phyloP scores from a whole-genome alignment of 2,329 filamentous ascomycete species.

The Myriosclerotinia scirpicola region DNA sequence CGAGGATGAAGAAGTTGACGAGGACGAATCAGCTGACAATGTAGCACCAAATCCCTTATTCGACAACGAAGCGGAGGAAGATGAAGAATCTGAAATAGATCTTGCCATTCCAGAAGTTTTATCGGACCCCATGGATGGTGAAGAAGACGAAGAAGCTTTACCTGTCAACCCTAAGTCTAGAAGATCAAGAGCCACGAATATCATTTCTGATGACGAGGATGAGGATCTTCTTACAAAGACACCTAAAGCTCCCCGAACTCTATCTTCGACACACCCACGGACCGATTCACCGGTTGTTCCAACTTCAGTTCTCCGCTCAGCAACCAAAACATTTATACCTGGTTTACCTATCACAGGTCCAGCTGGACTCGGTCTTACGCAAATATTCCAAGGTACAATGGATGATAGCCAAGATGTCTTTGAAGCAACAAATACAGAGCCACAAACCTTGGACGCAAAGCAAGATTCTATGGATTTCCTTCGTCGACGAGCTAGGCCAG shows the following conservation, averaged over 20 bases:
- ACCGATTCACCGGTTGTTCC: slow-evolving; percentile 52
- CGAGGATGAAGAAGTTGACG: slow-evolving; percentile 42
- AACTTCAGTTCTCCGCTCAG: slow-evolving; percentile 65
- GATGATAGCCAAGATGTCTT: slow-evolving; percentile 55
- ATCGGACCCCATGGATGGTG: slow-evolving; percentile 33
- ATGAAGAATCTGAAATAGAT: slow-evolving; percentile 39
- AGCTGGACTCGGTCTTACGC: slow-evolving; percentile 73
- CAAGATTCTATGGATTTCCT: slow-evolving; percentile 52
- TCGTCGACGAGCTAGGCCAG: slow-evolving; percentile 49
- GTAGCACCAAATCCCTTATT: slow-evolving; percentile 37
- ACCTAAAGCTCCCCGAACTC: slow-evolving; percentile 29
- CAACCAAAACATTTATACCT: slow-evolving; percentile 68
- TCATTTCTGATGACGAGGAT: slow-evolving; percentile 47
- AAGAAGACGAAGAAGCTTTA: slow-evolving; percentile 38
- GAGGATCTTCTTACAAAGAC: slow-evolving; percentile 38
- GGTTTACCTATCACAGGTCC: slow-evolving; percentile 61
- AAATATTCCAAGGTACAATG: slow-evolving; percentile 90
- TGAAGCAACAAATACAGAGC: slow-evolving; percentile 30
- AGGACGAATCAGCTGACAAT: slow-evolving; percentile 47
- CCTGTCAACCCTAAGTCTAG: slow-evolving; percentile 27
- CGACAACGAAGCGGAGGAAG: slow-evolving; percentile 43
- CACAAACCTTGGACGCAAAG: slow-evolving; percentile 32
- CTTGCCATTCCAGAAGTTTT: slow-evolving; percentile 39
- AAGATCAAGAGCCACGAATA: slow-evolving; percentile 34
- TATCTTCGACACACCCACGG: slow-evolving; percentile 41